Evolutionary conservation across 495 filamentous ascomycete species (phyloP).

Genomic region (Tuber magnatum): DNA sequence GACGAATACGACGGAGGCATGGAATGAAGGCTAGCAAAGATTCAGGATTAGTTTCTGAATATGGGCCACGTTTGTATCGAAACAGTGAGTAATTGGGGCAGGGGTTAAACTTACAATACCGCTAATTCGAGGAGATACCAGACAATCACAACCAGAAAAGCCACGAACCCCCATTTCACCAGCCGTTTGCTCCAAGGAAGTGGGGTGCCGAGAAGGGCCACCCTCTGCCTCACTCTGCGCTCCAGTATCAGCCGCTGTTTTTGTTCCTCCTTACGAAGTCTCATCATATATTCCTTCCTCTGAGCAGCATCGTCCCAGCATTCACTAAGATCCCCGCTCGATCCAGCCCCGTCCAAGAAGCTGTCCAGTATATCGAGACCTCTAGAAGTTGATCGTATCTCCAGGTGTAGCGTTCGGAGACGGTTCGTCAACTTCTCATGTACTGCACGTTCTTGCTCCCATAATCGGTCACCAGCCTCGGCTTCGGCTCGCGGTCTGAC

Average conservation of each 20-base stretch:
- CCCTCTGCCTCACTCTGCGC: conserved; percentile 11
- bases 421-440: conserved; percentile 39
- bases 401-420: conserved; percentile 37
- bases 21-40: conserved; percentile 10
- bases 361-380: conserved; percentile 38
- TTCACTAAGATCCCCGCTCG: conserved; percentile 26
- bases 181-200: conserved; percentile 7
- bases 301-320: conserved; percentile 21
- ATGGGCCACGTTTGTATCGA: neutral
- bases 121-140: conserved; percentile 35
- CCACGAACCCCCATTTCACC: conserved; percentile 21
- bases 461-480: conserved; percentile 21
- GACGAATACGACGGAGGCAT: conserved; percentile 17
- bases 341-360: conserved; percentile 25
- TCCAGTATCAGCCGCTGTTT: conserved; percentile 21
- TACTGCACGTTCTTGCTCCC: conserved; percentile 26
- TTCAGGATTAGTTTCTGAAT: neutral
- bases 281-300: conserved; percentile 28
- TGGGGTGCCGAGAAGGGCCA: neutral
- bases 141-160: conserved; percentile 15
- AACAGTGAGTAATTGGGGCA: neutral
- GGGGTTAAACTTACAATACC: conserved; percentile 28
- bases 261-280: conserved; percentile 25
- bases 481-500: conserved; percentile 32
- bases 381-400: conserved; percentile 31